Conservation (phyloP, 2,329 filamentous ascomycete species). For the Aspergillus calidoustus region DNA sequence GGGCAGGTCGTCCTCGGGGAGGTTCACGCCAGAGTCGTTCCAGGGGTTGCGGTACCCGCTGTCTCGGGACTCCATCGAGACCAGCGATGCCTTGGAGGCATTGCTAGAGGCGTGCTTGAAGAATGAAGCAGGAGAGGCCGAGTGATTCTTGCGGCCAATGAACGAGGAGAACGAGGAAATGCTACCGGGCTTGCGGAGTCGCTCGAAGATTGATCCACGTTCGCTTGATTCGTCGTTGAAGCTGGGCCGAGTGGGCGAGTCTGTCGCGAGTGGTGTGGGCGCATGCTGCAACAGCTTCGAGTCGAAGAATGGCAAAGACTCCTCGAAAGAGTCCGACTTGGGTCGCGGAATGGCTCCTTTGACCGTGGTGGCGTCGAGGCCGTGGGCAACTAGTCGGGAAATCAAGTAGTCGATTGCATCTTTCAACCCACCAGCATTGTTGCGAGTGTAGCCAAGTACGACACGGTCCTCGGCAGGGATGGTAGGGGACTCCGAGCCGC, state of each 20-base stretch:
- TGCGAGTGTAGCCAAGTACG: constrained; percentile 85
- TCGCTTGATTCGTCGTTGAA: constrained; percentile 84
- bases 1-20: constrained; percentile 78
- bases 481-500: constrained; percentile 50
- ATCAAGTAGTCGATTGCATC: constrained; percentile 96
- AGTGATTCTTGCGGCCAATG: constrained; percentile 93
- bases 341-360: constrained; percentile 97
- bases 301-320: constrained; percentile 94
- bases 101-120: constrained; percentile 91
- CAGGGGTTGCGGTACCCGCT: constrained; percentile 96
- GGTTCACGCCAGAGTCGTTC: constrained; percentile 96
- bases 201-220: constrained; percentile 83
- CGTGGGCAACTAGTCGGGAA: constrained; percentile 80
- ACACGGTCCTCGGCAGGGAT: constrained; percentile 58
- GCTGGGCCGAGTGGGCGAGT: constrained; percentile 84
- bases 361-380: constrained; percentile 84
- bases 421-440: constrained; percentile 92
- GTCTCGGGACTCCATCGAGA: constrained; percentile 92
- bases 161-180: constrained; percentile 97
- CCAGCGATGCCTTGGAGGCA: constrained; percentile 91
- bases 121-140: constrained; percentile 80
- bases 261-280: constrained; percentile 76
- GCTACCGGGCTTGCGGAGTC: constrained; percentile 90
- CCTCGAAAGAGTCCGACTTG: constrained; percentile 98
- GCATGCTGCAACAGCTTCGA: constrained; percentile 95